phyloP scores from a whole-genome alignment of 192 early-diverging fungal genomes.

The Coemansia sp. region DNA sequence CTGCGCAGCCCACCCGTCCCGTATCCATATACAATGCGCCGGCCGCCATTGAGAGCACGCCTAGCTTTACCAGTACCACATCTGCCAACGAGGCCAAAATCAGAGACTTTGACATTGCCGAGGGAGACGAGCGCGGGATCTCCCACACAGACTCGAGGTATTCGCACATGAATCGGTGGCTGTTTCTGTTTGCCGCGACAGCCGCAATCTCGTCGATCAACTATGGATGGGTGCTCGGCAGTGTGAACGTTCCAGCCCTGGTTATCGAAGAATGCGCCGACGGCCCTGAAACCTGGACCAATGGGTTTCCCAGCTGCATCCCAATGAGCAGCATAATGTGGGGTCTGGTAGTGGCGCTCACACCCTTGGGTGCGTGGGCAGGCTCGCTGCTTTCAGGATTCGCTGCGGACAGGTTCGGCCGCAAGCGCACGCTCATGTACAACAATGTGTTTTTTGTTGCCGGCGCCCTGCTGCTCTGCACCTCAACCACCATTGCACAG shows the following conservation, averaged over 20 bases:
- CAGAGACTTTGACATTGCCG: conserved; percentile 6
- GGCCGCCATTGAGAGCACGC: not conserved
- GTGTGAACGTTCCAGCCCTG: conserved; percentile 56
- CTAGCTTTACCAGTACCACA: conserved; percentile 27
- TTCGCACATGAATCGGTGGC: conserved; percentile 21
- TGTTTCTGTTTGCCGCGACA: conserved; percentile 33
- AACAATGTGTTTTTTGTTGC: conserved; percentile 65
- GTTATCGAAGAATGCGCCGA: conserved; percentile 53
- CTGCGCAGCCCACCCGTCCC: conserved; percentile 6
- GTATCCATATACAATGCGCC: conserved; percentile 13
- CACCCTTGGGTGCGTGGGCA: conserved; percentile 69
- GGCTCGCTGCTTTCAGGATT: conserved; percentile 69
- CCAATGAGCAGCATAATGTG: conserved; percentile 65
- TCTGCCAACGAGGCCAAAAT: conserved; percentile 10
- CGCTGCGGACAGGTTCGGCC: conserved; percentile 66
- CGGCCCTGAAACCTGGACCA: conserved; percentile 41
- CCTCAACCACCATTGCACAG: conserved; percentile 52
- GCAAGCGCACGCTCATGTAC: conserved; percentile 62
- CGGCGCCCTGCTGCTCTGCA: conserved; percentile 63
- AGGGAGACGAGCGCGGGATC: conserved; percentile 25
- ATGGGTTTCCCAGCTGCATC: conserved; percentile 62
- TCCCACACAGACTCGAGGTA: conserved; percentile 36
- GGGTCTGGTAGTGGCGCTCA: conserved; percentile 58
- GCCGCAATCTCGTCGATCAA: conserved; percentile 51
- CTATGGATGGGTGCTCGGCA: conserved; percentile 54